Conservation (phyloP, 345 rosid species). For the Corchorus capsularis region DNA sequence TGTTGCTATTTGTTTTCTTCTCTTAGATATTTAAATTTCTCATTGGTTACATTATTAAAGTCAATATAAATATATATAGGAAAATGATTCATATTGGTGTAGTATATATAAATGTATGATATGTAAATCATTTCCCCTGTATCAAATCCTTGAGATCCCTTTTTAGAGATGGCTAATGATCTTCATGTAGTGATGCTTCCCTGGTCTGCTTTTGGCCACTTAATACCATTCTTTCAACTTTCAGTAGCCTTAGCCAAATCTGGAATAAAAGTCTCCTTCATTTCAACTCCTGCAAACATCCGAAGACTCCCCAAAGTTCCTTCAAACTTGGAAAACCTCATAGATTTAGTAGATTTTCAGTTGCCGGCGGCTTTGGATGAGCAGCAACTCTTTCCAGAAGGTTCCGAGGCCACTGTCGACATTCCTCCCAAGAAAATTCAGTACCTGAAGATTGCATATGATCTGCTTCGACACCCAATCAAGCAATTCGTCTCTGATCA, state of each 20-base stretch:
- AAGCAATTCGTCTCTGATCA: constrained; percentile 4
- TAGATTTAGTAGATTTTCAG: neutral
- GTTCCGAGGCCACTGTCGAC: constrained; percentile 2
- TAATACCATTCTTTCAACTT: constrained; percentile 32
- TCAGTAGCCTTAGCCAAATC: constrained; percentile 26
- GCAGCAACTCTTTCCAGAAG: neutral
- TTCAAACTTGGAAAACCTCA: neutral
- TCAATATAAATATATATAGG: too few species aligned
- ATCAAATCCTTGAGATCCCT: too few species aligned
- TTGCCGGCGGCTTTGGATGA: neutral
- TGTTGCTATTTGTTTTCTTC: too few species aligned
- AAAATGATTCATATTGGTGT: too few species aligned
- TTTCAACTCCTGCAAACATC: constrained; percentile 23
- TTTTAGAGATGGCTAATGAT: neutral
- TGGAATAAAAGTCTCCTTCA: constrained; percentile 24
- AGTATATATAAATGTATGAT: too few species aligned
- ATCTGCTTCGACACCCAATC: constrained; percentile 30
- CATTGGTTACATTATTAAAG: too few species aligned
- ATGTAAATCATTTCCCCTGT: too few species aligned
- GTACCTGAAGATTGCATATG: constrained; percentile 32
- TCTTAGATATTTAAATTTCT: too few species aligned
- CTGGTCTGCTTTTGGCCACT: constrained; percentile 26
- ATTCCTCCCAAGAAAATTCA: neutral
- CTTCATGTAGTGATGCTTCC: constrained; percentile 27
- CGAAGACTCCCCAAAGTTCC: constrained; percentile 4